Conservation (phyloP, 2,329 filamentous ascomycete species). For the Fusarium sp. region DNA sequence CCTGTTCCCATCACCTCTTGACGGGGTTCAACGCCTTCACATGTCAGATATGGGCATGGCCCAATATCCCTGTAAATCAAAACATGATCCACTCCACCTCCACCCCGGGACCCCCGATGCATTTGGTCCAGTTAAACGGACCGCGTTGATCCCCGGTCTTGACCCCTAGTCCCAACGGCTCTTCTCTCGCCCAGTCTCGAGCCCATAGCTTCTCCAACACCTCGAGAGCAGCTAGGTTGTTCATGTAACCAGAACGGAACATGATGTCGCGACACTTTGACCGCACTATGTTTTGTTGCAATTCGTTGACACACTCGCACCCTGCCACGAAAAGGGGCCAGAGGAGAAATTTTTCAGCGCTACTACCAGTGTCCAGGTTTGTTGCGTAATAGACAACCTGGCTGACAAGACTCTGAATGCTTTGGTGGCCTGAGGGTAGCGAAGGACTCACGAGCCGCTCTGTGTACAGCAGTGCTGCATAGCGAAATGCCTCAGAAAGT, state of each 20-base stretch:
- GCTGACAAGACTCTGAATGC: slow-evolving; percentile 84
- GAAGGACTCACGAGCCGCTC: slow-evolving; percentile 84
- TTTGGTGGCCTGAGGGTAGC: slow-evolving; percentile 75
- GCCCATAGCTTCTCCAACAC: slow-evolving; percentile 87
- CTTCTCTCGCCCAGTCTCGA: slow-evolving; percentile 57
- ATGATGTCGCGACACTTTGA: slow-evolving; percentile 86
- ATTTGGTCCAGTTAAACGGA: slow-evolving; percentile 67
- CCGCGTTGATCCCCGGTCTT: slow-evolving; percentile 54
- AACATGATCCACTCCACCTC: slow-evolving; percentile 76
- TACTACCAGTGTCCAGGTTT: slow-evolving; percentile 75
- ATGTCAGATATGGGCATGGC: slow-evolving; percentile 29
- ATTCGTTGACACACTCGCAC: slow-evolving; percentile 84
- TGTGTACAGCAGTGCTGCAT: slow-evolving; percentile 87
- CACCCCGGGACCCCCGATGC: slow-evolving; percentile 63
- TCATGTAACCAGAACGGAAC: slow-evolving; percentile 89
- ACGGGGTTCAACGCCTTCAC: slow-evolving; percentile 21
- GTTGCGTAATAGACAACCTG: slow-evolving; percentile 86
- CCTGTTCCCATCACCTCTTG: slow-evolving; percentile 25
- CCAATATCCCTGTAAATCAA: slow-evolving; percentile 47
- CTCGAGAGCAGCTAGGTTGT: slow-evolving; percentile 86
- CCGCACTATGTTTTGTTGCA: slow-evolving; percentile 81
- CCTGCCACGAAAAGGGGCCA: slow-evolving; percentile 94
- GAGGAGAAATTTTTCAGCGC: slow-evolving; percentile 85
- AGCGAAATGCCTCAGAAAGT: slow-evolving; percentile 89
- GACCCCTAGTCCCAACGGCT: slow-evolving; percentile 46